Conservation (phyloP, 2,329 filamentous ascomycete genomes). For the Orbilia quercus region DNA sequence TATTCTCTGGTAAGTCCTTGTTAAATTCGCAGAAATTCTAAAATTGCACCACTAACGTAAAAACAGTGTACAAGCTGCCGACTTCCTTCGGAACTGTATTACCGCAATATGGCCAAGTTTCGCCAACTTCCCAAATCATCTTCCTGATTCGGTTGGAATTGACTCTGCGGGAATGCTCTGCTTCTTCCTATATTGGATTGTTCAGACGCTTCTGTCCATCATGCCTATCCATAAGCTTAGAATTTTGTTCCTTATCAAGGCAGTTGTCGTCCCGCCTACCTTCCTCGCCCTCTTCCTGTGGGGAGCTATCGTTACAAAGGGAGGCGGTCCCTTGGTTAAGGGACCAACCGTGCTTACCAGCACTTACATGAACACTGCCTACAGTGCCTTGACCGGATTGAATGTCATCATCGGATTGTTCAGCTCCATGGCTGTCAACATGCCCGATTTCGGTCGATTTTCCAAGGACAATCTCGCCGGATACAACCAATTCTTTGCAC, state of each 20-base stretch:
- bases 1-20: constrained; percentile 61
- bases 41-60: background rate
- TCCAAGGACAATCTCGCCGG: constrained; percentile 64
- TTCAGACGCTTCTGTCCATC: constrained; percentile 65
- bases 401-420: constrained; percentile 68
- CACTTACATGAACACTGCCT: constrained; percentile 65
- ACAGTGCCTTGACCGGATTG: constrained; percentile 65
- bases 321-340: constrained; percentile 64
- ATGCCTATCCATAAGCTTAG: constrained; percentile 66
- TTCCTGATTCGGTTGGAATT: constrained; percentile 65
- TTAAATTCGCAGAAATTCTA: background rate
- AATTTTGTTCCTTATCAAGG: constrained; percentile 65
- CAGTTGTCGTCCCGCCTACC: constrained; percentile 64
- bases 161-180: constrained; percentile 66
- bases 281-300: constrained; percentile 65
- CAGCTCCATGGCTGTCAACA: constrained; percentile 67
- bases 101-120: constrained; percentile 67
- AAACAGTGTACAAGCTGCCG: constrained; percentile 65
- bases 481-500: constrained; percentile 66
- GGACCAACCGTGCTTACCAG: constrained; percentile 62
- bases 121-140: constrained; percentile 65
- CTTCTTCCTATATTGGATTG: constrained; percentile 68
- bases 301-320: constrained; percentile 64
- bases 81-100: constrained; percentile 64
- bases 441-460: constrained; percentile 65